These are phyloP conservation scores for Trametes coccinea DNA, from an alignment of 768 basidiomycete species.

Conservation along the genomic window DNA sequence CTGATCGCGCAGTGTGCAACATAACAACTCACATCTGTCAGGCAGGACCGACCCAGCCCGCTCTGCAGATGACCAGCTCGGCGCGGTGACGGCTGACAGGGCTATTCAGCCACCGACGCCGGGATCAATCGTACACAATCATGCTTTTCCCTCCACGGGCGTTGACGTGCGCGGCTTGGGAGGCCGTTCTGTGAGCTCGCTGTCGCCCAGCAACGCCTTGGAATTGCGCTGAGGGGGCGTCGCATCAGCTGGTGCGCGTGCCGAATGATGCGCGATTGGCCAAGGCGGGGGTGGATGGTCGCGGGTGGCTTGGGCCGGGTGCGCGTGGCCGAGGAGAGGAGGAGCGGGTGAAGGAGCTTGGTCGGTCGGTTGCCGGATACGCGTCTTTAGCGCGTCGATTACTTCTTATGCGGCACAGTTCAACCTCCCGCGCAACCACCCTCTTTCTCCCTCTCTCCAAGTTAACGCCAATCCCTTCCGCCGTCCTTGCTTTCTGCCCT, in stretches of 20 bases:
- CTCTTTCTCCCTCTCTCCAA: background rate
- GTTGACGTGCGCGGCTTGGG: background rate
- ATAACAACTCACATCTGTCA: slow-evolving; percentile 1
- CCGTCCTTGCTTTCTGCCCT: background rate
- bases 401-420: slow-evolving; percentile 2
- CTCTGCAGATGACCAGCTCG: background rate
- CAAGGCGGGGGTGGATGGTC: background rate
- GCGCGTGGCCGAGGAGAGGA: background rate
- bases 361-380: slow-evolving; percentile 8
- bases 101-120: background rate
- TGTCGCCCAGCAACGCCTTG: background rate
- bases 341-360: background rate
- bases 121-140: background rate
- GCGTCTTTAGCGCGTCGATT: background rate
- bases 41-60: background rate
- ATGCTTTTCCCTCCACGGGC: background rate
- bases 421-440: background rate
- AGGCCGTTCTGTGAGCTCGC: slow-evolving; percentile 10
- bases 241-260: background rate
- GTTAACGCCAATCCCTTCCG: background rate
- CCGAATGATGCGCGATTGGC: slow-evolving; percentile 1
- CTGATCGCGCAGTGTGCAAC: background rate
- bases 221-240: background rate
- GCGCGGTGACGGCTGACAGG: background rate
- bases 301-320: background rate